Conservation (phyloP, 345 rosid genomes). For the Hibiscus syriacus region DNA sequence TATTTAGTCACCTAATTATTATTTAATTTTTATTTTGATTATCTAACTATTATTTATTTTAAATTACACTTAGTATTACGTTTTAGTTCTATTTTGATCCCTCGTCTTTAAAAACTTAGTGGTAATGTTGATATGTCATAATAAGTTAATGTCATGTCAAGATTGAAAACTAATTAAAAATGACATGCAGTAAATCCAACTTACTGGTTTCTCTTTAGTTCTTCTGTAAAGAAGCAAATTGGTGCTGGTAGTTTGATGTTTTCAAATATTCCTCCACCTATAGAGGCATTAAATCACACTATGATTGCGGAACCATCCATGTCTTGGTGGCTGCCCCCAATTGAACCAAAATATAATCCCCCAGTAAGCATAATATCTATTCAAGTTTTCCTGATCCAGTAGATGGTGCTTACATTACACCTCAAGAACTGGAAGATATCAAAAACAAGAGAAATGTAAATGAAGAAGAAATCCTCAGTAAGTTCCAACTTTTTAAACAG, state of each 20-base stretch:
- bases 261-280: background rate
- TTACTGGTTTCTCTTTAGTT: conserved; percentile 4
- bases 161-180: too few species aligned
- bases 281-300: conserved; percentile 8
- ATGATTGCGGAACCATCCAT: conserved; percentile 1
- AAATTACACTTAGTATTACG: too few species aligned
- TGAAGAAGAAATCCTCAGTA: conserved; percentile 42
- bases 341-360: background rate
- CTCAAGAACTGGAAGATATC: conserved; percentile 24
- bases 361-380: background rate
- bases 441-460: conserved; percentile 26
- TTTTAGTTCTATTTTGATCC: too few species aligned
- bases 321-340: conserved; percentile 8
- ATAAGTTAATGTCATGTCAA: too few species aligned
- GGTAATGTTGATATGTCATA: too few species aligned
- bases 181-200: conserved; percentile 14
- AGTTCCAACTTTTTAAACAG: conserved; percentile 50
- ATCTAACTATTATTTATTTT: too few species aligned
- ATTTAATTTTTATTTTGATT: too few species aligned
- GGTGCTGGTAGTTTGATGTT: conserved; percentile 10
- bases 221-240: conserved; percentile 1
- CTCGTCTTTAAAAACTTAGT: too few species aligned
- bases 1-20: too few species aligned
- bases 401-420: conserved; percentile 15
- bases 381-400: conserved; percentile 9